Conservation (phyloP, 768 basidiomycete genomes). For the Thelephora ganbajun region DNA sequence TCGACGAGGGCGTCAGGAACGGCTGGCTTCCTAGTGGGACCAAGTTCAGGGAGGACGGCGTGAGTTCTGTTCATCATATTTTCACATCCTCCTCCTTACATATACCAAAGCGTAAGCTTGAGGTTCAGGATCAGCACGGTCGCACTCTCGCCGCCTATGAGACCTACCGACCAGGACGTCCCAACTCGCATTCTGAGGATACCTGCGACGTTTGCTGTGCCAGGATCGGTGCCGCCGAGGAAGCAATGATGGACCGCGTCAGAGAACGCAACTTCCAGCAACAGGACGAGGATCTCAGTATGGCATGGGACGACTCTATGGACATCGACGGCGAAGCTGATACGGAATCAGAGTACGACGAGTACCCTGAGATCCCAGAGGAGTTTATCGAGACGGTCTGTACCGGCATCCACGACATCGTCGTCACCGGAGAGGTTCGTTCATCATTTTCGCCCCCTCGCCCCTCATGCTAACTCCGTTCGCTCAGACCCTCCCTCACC, state of each 20-base stretch:
- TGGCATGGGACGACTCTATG: conserved; percentile 2
- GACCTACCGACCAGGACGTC: conserved; percentile 22
- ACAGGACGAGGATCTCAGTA: conserved; percentile 8
- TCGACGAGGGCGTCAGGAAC: conserved; percentile 25
- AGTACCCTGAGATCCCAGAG: conserved; percentile 10
- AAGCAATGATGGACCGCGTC: conserved; percentile 1
- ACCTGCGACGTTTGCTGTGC: conserved; percentile 18
- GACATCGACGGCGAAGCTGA: conserved; percentile 16
- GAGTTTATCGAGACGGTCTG: conserved; percentile 22
- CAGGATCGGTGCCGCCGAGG: conserved; percentile 5
- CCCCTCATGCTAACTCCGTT: not conserved
- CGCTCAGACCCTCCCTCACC: conserved; percentile 30
- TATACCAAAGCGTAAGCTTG: not conserved
- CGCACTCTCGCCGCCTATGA: conserved; percentile 21
- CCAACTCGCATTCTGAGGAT: conserved; percentile 28
- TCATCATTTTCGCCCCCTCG: not conserved
- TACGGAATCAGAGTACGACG: conserved; percentile 15
- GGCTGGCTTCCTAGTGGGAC: conserved; percentile 24
- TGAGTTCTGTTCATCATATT: conserved; percentile 9
- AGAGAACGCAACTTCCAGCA: conserved; percentile 2
- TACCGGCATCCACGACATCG: conserved; percentile 42
- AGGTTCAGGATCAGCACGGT: not conserved
- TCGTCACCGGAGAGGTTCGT: conserved; percentile 45
- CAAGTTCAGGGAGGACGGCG: conserved; percentile 10
- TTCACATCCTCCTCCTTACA: not conserved